Base-by-base conservation (phyloP, 768 basidiomycete genomes). In the Mycena indigotica region DNA sequence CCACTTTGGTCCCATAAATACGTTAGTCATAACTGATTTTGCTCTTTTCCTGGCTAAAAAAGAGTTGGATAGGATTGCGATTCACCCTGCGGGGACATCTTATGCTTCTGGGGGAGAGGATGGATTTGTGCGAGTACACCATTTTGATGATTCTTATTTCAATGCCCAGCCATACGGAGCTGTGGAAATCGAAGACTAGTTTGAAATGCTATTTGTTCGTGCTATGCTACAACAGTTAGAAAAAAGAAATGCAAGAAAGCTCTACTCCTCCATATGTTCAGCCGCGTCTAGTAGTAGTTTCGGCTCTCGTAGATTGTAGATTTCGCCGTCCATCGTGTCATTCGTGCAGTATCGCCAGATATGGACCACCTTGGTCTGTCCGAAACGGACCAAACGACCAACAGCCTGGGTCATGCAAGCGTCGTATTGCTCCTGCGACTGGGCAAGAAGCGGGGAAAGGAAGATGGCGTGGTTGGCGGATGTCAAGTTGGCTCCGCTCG, bases 31-130 rank as follows among this genome's bases (percentile, higher is more conserved):
- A 23, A 39, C 13, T 30, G 28, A 13, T 39, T 29, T 12, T 30
- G 52, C 24, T n/a, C 15, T 45, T 52, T 44, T 15, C 24, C 19
- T 23, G 57, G 17, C 50, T 61, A 26, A 63, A 51, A 52, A 44
- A 55, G 10, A 8, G 51, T 59, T 61, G 24, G 66, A 57, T 66
- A 98, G 95, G 3, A 89, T 99, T 60, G 95, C 95, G 28, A 87
- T 95, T 1, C 93, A 97, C 67, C 96, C 97, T 13, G 79, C 83
- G 44, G 95, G 95, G 19, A 91, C 85, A 29, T 82, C 81, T 39
- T 99, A 95, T 70, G 92, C 96, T 15, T 95, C 94, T 1, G 97
- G 97, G 49, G 89, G 94, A 69, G 97, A 99, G 75, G 97, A 98
- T 68, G 96, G 95, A 44, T 98, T 91, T 72, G 84, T 94, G 21